phyloP scores from a whole-genome alignment of 106 monocot genomes.

The Allium sativum region DNA sequence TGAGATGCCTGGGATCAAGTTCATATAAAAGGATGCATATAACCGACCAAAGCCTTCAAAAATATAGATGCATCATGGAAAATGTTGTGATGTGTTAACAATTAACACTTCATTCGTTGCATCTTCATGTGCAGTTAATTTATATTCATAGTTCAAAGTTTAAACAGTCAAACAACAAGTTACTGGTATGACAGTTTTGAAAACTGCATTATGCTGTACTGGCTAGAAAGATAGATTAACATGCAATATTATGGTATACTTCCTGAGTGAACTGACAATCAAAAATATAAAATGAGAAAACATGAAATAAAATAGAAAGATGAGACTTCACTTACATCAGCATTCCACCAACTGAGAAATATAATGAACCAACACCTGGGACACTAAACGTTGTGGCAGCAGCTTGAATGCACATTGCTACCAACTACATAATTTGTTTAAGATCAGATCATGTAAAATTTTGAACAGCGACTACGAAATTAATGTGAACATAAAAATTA shows the following conservation, averaged over 20 bases:
- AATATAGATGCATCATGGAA: too few relatives aligned
- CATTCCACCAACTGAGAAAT: conserved; percentile 90
- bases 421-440: conserved; percentile 29
- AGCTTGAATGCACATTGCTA: conserved; percentile 79
- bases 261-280: neutral
- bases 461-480: neutral
- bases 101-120: too few relatives aligned
- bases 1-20: too few relatives aligned
- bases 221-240: neutral
- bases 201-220: too few relatives aligned
- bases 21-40: too few relatives aligned
- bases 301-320: neutral
- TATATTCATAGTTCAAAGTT: too few relatives aligned
- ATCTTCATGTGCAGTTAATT: too few relatives aligned
- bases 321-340: conserved; percentile 51
- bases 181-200: too few relatives aligned
- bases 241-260: neutral
- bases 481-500: conserved; percentile 11
- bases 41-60: too few relatives aligned
- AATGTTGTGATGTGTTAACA: too few relatives aligned
- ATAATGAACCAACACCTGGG: conserved; percentile 27
- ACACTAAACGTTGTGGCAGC: conserved; percentile 32
- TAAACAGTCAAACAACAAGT: too few relatives aligned
- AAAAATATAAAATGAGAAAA: neutral
- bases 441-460: neutral